Percentiles rank a stretch among this genome's conserved stretches.
Conservation (phyloP, 2,329 filamentous ascomycete species). For the Colletotrichum tabaci region DNA sequence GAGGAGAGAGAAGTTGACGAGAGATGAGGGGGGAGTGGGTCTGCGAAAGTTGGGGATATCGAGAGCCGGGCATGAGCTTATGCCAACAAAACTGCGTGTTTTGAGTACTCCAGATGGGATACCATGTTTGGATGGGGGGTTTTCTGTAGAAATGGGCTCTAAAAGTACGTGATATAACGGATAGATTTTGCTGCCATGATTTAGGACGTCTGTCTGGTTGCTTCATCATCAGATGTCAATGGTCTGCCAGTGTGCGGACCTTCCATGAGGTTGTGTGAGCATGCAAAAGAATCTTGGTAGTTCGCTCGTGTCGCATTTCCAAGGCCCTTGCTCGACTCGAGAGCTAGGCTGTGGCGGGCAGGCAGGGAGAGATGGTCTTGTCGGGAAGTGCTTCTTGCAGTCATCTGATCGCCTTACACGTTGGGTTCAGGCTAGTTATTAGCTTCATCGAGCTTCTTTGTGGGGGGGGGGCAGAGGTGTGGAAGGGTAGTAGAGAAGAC, state of each 20-base stretch:
- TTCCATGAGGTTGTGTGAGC: no score
- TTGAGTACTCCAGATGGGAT: slow-evolving; percentile 7
- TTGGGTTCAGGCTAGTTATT: no score
- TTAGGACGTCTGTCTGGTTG: not conserved
- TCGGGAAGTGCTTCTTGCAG: no score
- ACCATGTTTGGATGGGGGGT: not conserved
- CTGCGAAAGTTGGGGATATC: not conserved
- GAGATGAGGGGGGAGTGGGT: not conserved
- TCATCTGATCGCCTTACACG: no score
- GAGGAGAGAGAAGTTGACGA: not conserved
- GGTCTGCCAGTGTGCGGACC: not conserved
- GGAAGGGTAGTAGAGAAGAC: not conserved
- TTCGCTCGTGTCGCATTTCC: no score
- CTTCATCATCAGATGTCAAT: not conserved
- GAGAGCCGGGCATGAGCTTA: not conserved
- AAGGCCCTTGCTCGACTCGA: no score
- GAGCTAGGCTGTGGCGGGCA: no score
- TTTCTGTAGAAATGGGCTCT: slow-evolving; percentile 17
- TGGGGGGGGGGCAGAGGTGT: no score
- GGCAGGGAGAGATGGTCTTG: no score
- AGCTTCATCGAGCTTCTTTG: no score
- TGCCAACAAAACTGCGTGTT: slow-evolving; percentile 2
- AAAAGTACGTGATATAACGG: slow-evolving; percentile 6
- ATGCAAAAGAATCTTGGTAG: no score
- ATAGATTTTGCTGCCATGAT: no score